Evolutionary conservation across 2,329 filamentous ascomycete genomes (phyloP).

Genomic region (Ceratocystis cubensis): DNA sequence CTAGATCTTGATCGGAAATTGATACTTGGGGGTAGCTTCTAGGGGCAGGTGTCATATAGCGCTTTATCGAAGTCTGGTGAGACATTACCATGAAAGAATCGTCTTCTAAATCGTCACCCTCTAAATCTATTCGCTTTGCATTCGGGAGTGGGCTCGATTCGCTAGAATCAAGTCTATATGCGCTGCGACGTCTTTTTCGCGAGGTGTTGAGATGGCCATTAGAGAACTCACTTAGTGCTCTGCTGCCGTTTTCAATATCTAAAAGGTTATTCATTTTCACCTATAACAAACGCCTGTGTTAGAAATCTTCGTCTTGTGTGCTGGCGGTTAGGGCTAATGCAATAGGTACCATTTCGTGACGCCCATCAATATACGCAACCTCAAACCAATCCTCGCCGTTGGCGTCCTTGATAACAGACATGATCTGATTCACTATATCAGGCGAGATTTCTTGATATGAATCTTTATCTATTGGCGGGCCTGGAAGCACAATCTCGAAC

Average conservation of each 20-base stretch:
- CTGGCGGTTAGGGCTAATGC: background rate
- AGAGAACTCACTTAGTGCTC: conserved; percentile 25
- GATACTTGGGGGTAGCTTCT: background rate
- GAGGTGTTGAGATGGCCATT: background rate
- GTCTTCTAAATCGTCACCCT: background rate
- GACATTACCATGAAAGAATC: background rate
- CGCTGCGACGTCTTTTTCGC: background rate
- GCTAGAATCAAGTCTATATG: background rate
- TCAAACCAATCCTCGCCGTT: conserved; percentile 27
- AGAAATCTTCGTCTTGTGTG: background rate
- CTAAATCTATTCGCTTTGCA: background rate
- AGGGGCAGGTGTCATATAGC: background rate
- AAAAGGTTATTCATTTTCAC: conserved; percentile 27
- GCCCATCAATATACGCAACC: conserved; percentile 37
- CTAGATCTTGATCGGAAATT: background rate
- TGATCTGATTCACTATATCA: conserved; percentile 30
- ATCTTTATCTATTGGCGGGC: conserved; percentile 9
- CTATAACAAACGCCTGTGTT: conserved; percentile 22
- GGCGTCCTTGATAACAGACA: conserved; percentile 26
- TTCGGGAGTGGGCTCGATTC: background rate
- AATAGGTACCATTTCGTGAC: conserved; percentile 34
- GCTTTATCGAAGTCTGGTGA: background rate
- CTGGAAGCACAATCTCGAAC: conserved; percentile 20
- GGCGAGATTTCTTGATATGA: conserved; percentile 29
- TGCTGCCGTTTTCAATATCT: conserved; percentile 27